Evolutionary conservation across 371 early-diverging fungal genomes (phyloP), one percentile per base, ranked within the genome.

Genomic region (Caulochytrium protostelioides): DNA sequence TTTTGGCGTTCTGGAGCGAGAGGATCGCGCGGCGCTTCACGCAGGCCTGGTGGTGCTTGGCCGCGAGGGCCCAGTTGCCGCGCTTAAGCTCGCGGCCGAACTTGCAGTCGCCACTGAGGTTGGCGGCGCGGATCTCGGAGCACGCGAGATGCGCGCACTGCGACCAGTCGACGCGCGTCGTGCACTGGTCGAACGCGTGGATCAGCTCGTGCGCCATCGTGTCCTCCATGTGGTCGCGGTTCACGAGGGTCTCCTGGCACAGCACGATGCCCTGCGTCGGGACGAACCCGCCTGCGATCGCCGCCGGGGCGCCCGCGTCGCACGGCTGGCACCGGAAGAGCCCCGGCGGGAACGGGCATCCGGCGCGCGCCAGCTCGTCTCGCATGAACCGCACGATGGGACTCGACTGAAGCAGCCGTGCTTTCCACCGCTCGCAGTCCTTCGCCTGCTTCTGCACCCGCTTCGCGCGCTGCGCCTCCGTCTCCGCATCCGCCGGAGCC

Each of bases 151-250:
- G 89, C 26, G 70, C 66, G 37, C 79, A 57, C 44, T 83, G 78
- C 36, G 52, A 57, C 81, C 82, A 82, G 40, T 85, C 73, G 4
- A 85, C 56, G 29, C 77, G 72, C 44, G 77, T 78, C 40, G 71
- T 69, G 41, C 62, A 75, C 44, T 80, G 72, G 45, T 91, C 92
- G 49, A 76, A 90, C 37, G 86, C 83, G 52, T 92, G 92, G n/a
- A 92, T 64, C 65, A 87, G 76, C 53, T 91, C 92, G 50, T 91
- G 92, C 2, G 79, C 82, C 66, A 91, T 73, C 0, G 87, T 84
- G 27, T 77, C 78, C 47, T 83, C 86, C 59, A 77, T 61, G 43
- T 77, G 78, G 10, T 53, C 54, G 48, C 79, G 77, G 28, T 62
- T 58, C 9, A 49, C 53, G 38, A 84, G 60, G 40, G 65, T 52